A percentile compares a stretch with the other conserved stretches of the same genome.
These are phyloP conservation scores for Yamadazyma philogaea DNA, from an alignment of 805 yeast genomes.

Conservation along the genomic window DNA sequence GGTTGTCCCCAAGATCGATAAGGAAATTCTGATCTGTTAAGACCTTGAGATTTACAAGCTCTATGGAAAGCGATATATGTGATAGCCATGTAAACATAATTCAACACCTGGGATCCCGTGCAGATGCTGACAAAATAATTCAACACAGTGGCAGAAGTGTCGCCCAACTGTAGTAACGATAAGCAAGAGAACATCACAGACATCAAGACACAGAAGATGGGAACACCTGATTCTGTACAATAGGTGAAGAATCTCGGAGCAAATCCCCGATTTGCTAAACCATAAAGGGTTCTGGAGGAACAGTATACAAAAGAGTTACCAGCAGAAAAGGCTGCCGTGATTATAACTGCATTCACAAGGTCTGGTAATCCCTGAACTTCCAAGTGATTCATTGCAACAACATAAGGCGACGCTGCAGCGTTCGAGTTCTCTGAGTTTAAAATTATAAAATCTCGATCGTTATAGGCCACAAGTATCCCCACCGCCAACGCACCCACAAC, in stretches of 20 bases:
- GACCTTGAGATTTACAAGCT: slow-evolving; percentile 39
- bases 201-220: slow-evolving; percentile 53
- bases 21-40: slow-evolving; percentile 35
- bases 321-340: slow-evolving; percentile 76
- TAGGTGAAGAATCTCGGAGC: slow-evolving; percentile 66
- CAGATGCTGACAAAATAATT: slow-evolving; percentile 46
- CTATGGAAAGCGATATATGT: slow-evolving; percentile 45
- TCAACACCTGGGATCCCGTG: slow-evolving; percentile 46
- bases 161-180: slow-evolving; percentile 26
- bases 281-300: slow-evolving; percentile 64
- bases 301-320: slow-evolving; percentile 80
- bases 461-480: slow-evolving; percentile 24
- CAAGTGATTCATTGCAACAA: slow-evolving; percentile 70
- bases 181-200: slow-evolving; percentile 24
- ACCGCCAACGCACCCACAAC: slow-evolving; percentile 18
- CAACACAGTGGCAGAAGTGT: slow-evolving; percentile 34
- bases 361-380: slow-evolving; percentile 67
- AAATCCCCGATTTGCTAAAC: slow-evolving; percentile 65
- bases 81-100: slow-evolving; percentile 44
- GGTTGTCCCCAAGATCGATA: slow-evolving; percentile 45
- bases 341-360: slow-evolving; percentile 72
- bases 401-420: slow-evolving; percentile 66
- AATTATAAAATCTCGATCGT: slow-evolving; percentile 17
- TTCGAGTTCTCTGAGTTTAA: slow-evolving; percentile 17
- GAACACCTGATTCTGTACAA: slow-evolving; percentile 65